A percentile compares a stretch with the other conserved stretches of the same genome.
Evolutionary conservation across 2,329 filamentous ascomycete species (phyloP).

Genomic region (Metarhizium sp.): DNA sequence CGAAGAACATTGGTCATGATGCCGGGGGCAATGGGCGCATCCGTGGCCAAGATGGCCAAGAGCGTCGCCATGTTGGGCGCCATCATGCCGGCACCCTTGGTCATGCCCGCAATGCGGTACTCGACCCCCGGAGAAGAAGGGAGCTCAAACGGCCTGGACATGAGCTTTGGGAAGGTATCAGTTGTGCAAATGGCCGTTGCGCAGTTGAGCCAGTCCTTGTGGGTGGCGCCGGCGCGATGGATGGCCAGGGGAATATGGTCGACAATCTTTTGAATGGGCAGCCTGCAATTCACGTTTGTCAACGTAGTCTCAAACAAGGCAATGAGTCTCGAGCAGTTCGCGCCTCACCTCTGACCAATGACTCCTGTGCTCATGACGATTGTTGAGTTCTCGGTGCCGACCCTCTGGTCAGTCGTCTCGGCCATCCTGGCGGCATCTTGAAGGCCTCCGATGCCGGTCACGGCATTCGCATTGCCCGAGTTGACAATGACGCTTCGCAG

Average conservation of each 20-base stretch:
- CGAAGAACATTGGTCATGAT: slow-evolving; percentile 63
- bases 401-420: slow-evolving; percentile 58
- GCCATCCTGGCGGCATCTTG: slow-evolving; percentile 87
- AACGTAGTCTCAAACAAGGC: not conserved
- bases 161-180: slow-evolving; percentile 94
- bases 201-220: slow-evolving; percentile 78
- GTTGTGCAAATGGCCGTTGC: slow-evolving; percentile 95
- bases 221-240: slow-evolving; percentile 59
- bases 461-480: slow-evolving; percentile 93
- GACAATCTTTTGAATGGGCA: slow-evolving; percentile 87
- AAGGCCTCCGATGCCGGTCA: slow-evolving; percentile 81
- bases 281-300: slow-evolving; percentile 30
- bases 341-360: slow-evolving; percentile 72
- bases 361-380: slow-evolving; percentile 98
- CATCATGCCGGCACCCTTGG: slow-evolving; percentile 98
- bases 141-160: slow-evolving; percentile 74
- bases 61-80: slow-evolving; percentile 98
- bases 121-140: slow-evolving; percentile 66
- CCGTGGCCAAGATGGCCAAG: slow-evolving; percentile 83
- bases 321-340: not conserved
- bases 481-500: slow-evolving; percentile 83
- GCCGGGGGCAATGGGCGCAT: slow-evolving; percentile 65
- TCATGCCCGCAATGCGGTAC: slow-evolving; percentile 88
- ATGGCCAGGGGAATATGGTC: slow-evolving; percentile 71
- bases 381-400: slow-evolving; percentile 47